These are phyloP conservation scores for Nissolia schottii DNA, from an alignment of 306 rosid species.

Conservation along the genomic window DNA sequence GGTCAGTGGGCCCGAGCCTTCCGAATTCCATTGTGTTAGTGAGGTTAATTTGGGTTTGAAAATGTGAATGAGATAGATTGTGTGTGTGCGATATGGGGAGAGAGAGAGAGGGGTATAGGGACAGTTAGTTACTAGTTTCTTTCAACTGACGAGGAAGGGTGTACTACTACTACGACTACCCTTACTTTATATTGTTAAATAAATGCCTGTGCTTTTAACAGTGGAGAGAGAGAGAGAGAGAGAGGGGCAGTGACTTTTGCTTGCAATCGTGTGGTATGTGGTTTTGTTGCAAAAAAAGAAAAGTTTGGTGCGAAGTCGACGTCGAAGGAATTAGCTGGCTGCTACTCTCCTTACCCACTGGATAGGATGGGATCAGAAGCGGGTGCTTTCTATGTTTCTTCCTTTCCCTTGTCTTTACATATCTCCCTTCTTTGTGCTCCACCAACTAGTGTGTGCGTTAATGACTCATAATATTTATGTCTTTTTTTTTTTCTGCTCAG, in stretches of 20 bases:
- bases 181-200: too few species aligned
- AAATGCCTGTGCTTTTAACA: neutral
- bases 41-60: neutral
- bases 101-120: neutral
- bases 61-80: neutral
- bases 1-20: constrained; percentile 38
- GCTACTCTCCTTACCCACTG: constrained; percentile 47
- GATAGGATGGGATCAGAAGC: neutral
- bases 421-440: neutral
- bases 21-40: constrained; percentile 43
- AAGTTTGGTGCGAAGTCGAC: constrained; percentile 64
- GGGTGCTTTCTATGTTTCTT: neutral
- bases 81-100: neutral
- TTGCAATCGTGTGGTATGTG: neutral
- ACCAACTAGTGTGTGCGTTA: neutral
- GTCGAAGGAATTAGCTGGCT: constrained; percentile 58
- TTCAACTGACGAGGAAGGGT: neutral
- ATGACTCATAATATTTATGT: too few species aligned
- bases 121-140: neutral
- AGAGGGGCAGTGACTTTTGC: neutral
- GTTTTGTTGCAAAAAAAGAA: neutral
- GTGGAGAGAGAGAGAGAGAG: neutral
- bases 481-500: too few species aligned
- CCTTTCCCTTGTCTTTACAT: neutral
- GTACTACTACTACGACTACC: neutral